A percentile compares a stretch with the other conserved stretches of the same genome.
Evolutionary conservation across 371 early-diverging fungal species (phyloP).

Genomic region (Rhizomucor pusillus): DNA sequence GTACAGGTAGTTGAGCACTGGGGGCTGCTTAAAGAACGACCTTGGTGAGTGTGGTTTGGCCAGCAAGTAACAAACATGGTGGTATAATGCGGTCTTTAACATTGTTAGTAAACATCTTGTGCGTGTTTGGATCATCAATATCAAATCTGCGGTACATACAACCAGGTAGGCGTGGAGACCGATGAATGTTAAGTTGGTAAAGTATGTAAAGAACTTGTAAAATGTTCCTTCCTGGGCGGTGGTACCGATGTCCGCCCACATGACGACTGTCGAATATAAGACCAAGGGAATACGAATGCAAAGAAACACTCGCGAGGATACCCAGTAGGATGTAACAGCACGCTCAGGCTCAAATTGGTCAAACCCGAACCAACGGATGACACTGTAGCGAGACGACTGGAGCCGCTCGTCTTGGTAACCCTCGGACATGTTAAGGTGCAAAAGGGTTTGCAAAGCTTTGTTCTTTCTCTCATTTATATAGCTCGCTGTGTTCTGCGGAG

Average conservation of each 20-base stretch:
- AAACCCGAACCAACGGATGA: conserved; percentile 45
- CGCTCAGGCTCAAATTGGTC: conserved; percentile 53
- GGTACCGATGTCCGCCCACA: conserved; percentile 40
- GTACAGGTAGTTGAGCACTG: conserved; percentile 41
- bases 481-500: too few species aligned
- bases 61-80: conserved; percentile 31
- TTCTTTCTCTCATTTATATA: too few species aligned
- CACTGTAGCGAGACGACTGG: conserved; percentile 19
- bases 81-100: conserved; percentile 22
- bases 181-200: conserved; percentile 51
- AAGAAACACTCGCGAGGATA: conserved; percentile 40
- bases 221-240: conserved; percentile 15
- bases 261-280: conserved; percentile 40
- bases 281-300: conserved; percentile 34
- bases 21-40: conserved; percentile 31
- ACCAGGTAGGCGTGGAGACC: conserved; percentile 52
- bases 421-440: background rate
- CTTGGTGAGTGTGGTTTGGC: conserved; percentile 8
- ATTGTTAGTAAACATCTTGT: background rate
- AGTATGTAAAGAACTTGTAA: conserved; percentile 36
- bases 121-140: conserved; percentile 3
- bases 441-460: too few species aligned
- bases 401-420: conserved; percentile 17
- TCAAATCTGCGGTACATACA: too few species aligned
- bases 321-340: conserved; percentile 54